Conservation (phyloP, 306 rosid genomes). For the Vigna reflexopilosa region DNA sequence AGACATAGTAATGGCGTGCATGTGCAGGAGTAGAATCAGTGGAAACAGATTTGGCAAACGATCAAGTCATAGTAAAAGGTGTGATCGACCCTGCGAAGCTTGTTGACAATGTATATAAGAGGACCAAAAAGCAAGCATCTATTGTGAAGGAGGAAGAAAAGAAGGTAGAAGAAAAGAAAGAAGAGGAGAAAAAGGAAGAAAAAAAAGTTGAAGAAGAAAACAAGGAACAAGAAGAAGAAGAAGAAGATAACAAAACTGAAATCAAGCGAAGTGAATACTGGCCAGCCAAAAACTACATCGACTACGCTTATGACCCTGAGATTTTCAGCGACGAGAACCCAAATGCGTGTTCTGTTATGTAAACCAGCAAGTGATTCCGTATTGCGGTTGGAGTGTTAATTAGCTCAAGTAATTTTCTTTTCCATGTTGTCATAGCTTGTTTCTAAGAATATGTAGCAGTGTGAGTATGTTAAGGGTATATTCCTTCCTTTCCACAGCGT, state of each 20-base stretch:
- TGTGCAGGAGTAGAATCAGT: conserved; percentile 78
- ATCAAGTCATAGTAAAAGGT: conserved; percentile 70
- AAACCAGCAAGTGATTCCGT: conserved; percentile 15
- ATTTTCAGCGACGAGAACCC: conserved; percentile 88
- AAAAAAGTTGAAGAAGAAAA: conserved; percentile 53
- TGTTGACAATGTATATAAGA: conserved; percentile 61
- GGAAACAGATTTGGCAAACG: conserved; percentile 64
- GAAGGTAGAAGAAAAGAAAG: conserved; percentile 54
- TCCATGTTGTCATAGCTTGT: background rate
- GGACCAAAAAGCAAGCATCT: conserved; percentile 66
- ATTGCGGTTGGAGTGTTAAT: background rate
- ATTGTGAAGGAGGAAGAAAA: conserved; percentile 61
- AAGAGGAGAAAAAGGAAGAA: conserved; percentile 41
- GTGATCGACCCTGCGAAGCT: conserved; percentile 62
- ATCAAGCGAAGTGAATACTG: conserved; percentile 57
- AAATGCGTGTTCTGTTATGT: conserved; percentile 80
- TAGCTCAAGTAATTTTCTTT: conserved; percentile 34
- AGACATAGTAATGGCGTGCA: background rate
- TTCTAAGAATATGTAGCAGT: background rate
- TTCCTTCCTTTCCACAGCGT: background rate
- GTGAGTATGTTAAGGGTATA: conserved; percentile 13
- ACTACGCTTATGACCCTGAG: conserved; percentile 54
- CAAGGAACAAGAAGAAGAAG: conserved; percentile 54
- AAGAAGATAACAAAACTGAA: conserved; percentile 54
- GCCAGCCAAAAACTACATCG: conserved; percentile 54